Base-by-base conservation (phyloP, 1,284 basidiomycete genomes). In the Xanthoconium separans region DNA sequence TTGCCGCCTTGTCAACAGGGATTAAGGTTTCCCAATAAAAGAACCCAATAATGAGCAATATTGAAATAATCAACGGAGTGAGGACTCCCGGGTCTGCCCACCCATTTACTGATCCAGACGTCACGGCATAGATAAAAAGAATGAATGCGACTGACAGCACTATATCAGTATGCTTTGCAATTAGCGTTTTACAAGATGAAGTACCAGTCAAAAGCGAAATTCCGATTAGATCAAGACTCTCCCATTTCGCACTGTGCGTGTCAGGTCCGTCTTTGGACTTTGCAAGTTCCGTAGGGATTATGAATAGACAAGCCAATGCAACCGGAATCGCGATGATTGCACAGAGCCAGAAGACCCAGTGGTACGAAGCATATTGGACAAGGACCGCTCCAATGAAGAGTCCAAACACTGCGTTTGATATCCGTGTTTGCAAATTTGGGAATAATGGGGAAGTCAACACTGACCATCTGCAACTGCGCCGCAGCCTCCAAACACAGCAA, bases 331-430 rank as follows among this genome's bases (percentile, higher is more conserved):
- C 69, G 24, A 78, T 59, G 7, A 77, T 58, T 2, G 75, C 69
- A 36, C 72, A 66, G 56, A 76, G 72, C 73, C 73, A 79, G 58
- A 79, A 80, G 8, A 78, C 65, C 78, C 78, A 79, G 24, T 63
- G 65, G 63, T 73, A 79, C 15, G 71, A 73, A 6, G 73, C 69
- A 37, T 68, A 76, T 55, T 76, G 63, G 6, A 71, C 66, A 16
- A 76, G 64, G 15, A 68, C 33, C 1, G 70, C 72, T 18, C 72
- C 72, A n/a, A 73, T 60, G 33, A 72, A 49, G 30, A 73, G 58
- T 10, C 72, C 72, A n/a, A 72, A 56, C 8, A 73, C 71, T 74
- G 39, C 4, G n/a, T 13, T 16, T 40, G 34, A 48, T 16, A 18
- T 37, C 12, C 3, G 30, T 18, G 7, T 49, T 43, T 36, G 16